Evolutionary conservation across 2,329 filamentous ascomycete genomes (phyloP), one percentile per base, ranked within the genome.

Genomic region (Colletotrichum chrysophilum): DNA sequence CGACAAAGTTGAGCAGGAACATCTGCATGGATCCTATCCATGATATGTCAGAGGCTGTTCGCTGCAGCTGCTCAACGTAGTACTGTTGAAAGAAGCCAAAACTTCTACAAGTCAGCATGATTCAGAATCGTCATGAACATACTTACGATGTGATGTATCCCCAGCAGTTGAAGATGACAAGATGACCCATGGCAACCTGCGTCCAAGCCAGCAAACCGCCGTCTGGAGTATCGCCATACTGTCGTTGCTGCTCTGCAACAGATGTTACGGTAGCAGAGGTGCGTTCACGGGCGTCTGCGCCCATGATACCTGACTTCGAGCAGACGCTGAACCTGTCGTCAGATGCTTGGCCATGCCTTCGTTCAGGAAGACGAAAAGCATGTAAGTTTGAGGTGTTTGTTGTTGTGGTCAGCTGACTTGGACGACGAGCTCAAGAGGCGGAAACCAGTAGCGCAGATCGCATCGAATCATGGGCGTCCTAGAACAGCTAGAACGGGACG

Each of bases 51-150:
- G 34, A 36, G 7, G 34, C 34, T 36, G 34, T 36, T 14, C 34
- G 3, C 34, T 36, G 34, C 34, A 36, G 34, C 4, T 36, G 34
- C 34, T 36, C 34, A 36, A 36, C 34, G 1, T 36, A 36, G 34
- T 36, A 36, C 7, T 36, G 34, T 36, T 36, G 34, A 7, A 36
- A 36, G 34, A 36, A 36, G 34, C 34, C 34, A 16, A 36, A 36
- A 1, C 34, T 36, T 36, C 3, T 4, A 1, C 36, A 18, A 4
- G 36, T 43, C 36, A 43, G 36, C 16, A 43, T 43, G 36, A 43
- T 43, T 3, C 36, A 43, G 2, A 0, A 18, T 43, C 8, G 1
- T 18, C 8, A 43, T 0, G 5, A 18, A 7, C 16, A 43, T 3
- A 43, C 36, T 43, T 4, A 43, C 36, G 36, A 43, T 18, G 36